These are phyloP conservation scores for Penicillium bialowiezense DNA, from an alignment of 495 filamentous ascomycete genomes.

Conservation along the genomic window DNA sequence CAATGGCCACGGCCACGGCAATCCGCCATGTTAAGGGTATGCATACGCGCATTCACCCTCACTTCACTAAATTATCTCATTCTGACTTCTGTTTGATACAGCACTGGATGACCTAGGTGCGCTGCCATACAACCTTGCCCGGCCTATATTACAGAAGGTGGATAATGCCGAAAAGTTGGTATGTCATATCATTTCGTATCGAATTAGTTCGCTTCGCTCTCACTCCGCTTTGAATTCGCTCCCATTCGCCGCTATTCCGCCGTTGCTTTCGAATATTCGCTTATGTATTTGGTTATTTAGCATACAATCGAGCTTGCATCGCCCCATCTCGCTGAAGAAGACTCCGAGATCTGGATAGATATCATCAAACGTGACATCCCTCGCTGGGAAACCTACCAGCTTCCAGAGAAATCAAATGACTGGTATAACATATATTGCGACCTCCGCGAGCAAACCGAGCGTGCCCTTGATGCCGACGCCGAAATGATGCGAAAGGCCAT, in stretches of 20 bases:
- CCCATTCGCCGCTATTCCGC: too few species aligned
- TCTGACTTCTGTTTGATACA: too few species aligned
- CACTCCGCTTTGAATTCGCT: too few species aligned
- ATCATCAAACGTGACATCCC: constrained; percentile 70
- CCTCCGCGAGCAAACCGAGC: constrained; percentile 40
- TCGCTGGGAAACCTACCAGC: constrained; percentile 52
- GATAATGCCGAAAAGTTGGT: constrained; percentile 66
- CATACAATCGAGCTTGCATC: constrained; percentile 59
- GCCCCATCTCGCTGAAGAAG: constrained; percentile 60
- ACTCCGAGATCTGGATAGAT: constrained; percentile 62
- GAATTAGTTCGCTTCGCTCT: background rate
- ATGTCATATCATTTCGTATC: constrained; percentile 17
- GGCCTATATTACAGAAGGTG: constrained; percentile 59
- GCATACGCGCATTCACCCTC: constrained; percentile 6
- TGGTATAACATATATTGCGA: constrained; percentile 67
- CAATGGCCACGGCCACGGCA: constrained; percentile 42
- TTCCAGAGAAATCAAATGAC: constrained; percentile 53
- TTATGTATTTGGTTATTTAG: constrained; percentile 21
- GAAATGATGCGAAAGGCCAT: constrained; percentile 47
- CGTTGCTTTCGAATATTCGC: too few species aligned
- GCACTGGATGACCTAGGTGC: constrained; percentile 63
- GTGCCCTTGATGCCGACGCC: constrained; percentile 46
- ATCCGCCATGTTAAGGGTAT: constrained; percentile 46
- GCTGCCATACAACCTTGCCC: constrained; percentile 57
- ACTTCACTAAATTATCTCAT: background rate